Evolutionary conservation across 306 rosid species (phyloP).

Genomic region (Vigna radiata): DNA sequence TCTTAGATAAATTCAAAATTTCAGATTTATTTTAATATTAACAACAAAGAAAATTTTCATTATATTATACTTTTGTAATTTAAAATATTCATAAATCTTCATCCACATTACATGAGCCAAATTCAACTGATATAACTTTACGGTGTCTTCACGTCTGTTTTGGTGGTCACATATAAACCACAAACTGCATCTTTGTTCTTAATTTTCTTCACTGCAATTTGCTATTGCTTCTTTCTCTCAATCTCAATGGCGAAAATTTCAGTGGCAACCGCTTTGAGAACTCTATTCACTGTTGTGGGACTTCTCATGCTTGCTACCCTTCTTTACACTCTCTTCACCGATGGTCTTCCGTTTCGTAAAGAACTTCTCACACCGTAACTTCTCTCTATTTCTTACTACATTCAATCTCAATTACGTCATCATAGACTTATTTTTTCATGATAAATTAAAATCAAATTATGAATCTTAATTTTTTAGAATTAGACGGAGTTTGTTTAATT

Average conservation of each 20-base stretch:
- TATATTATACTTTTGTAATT: background rate
- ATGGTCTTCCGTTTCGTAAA: constrained; percentile 72
- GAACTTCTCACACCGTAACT: constrained; percentile 71
- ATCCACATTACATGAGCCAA: background rate
- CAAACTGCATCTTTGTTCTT: background rate
- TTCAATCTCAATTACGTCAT: background rate
- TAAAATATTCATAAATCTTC: background rate
- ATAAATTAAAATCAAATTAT: too few relatives aligned
- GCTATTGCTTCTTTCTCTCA: background rate
- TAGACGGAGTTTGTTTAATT: background rate
- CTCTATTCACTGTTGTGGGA: constrained; percentile 58
- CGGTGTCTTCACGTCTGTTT: too few relatives aligned
- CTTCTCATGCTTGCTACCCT: constrained; percentile 60
- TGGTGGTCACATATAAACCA: background rate
- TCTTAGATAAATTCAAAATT: background rate
- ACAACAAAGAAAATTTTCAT: background rate
- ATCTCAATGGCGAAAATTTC: constrained; percentile 59
- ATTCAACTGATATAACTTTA: background rate
- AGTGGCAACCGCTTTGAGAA: constrained; percentile 49
- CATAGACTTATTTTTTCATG: too few relatives aligned
- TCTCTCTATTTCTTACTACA: constrained; percentile 1
- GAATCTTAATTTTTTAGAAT: too few relatives aligned
- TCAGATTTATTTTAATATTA: background rate
- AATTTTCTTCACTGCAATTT: background rate
- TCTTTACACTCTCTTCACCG: constrained; percentile 59